Percentiles rank a stretch among this genome's conserved stretches.
These are phyloP conservation scores for Colletotrichum kahawae DNA, from an alignment of 2,329 filamentous ascomycete species.

Conservation along the genomic window DNA sequence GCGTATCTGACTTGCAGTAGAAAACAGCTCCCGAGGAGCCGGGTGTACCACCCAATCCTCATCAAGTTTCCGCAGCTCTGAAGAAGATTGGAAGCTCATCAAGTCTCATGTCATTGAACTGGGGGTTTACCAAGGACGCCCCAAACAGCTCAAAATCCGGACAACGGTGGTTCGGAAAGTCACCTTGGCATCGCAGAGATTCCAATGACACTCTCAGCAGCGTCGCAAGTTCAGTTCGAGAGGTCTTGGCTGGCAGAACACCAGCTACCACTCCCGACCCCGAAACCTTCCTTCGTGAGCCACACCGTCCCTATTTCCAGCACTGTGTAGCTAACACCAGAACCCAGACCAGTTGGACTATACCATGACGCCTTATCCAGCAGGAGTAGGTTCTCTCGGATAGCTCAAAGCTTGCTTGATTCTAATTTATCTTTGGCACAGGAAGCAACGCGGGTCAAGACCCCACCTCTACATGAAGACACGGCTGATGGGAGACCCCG, in stretches of 20 bases:
- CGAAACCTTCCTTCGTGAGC: not conserved
- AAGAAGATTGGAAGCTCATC: not conserved
- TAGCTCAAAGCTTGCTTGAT: not conserved
- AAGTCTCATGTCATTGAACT: not conserved
- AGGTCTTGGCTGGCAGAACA: conserved; percentile 41
- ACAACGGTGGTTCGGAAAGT: conserved; percentile 25
- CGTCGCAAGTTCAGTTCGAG: conserved; percentile 46
- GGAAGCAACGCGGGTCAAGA: conserved; percentile 55
- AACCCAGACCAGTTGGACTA: conserved; percentile 20
- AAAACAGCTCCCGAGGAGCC: not conserved
- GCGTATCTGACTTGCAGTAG: not conserved
- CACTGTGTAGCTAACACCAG: not conserved
- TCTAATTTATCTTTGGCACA: conserved; percentile 29
- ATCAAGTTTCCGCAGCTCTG: not conserved
- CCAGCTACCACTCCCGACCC: conserved; percentile 34
- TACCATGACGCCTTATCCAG: conserved; percentile 34
- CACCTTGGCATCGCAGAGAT: conserved; percentile 44
- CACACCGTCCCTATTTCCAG: not conserved
- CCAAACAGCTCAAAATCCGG: not conserved
- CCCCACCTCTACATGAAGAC: conserved; percentile 48
- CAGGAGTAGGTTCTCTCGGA: conserved; percentile 31
- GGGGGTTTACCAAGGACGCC: conserved; percentile 2
- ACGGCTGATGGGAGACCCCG: conserved; percentile 41
- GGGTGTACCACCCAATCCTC: not conserved
- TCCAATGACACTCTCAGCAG: conserved; percentile 42